phyloP scores from a whole-genome alignment of 2,329 filamentous ascomycete species.

The Exophiala mesophila region DNA sequence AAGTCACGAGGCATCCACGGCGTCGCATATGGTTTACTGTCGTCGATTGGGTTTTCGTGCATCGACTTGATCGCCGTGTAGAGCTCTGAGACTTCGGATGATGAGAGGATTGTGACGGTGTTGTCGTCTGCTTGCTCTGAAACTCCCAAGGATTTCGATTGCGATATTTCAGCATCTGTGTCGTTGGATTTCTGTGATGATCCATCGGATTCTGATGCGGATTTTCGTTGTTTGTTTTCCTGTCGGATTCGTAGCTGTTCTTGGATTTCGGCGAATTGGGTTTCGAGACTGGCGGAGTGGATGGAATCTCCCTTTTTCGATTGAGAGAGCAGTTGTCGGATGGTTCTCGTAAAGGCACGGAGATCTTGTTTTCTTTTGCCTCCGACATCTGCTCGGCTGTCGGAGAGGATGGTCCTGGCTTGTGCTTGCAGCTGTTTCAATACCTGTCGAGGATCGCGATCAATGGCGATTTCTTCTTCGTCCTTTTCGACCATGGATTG shows the following conservation, averaged over 20 bases:
- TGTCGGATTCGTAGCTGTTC: constrained; percentile 41
- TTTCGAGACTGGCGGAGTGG: constrained; percentile 46
- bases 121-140: constrained; percentile 29
- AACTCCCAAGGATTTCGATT: constrained; percentile 26
- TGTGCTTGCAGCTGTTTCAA: constrained; percentile 53
- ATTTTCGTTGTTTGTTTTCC: constrained; percentile 19
- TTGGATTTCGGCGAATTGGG: constrained; percentile 51
- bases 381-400: constrained; percentile 50
- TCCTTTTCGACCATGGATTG: constrained; percentile 32
- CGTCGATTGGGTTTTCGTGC: constrained; percentile 71
- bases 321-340: constrained; percentile 59
- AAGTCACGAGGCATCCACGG: constrained; percentile 84
- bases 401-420: constrained; percentile 57
- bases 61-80: constrained; percentile 58
- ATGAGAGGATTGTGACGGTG: constrained; percentile 40
- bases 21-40: constrained; percentile 76
- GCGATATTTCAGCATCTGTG: constrained; percentile 29
- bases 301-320: constrained; percentile 39
- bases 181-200: constrained; percentile 9
- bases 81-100: constrained; percentile 44
- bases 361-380: constrained; percentile 72
- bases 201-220: constrained; percentile 11
- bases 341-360: constrained; percentile 63
- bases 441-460: constrained; percentile 41
- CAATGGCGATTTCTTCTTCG: constrained; percentile 28